Evolutionary conservation across 805 yeast species (phyloP).

Genomic region (Saturnispora mendoncae): DNA sequence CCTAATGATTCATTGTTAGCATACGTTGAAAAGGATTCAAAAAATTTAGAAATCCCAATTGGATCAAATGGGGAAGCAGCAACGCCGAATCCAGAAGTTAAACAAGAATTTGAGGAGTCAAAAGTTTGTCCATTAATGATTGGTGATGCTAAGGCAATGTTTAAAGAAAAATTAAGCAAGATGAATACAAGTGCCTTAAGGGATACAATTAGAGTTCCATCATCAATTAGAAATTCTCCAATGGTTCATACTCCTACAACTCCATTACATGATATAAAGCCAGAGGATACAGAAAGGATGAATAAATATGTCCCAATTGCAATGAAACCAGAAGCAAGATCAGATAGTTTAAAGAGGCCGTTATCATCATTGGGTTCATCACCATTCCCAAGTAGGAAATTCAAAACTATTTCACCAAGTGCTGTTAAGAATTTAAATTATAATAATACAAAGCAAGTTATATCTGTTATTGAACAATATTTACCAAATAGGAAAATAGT

Average conservation of each 20-base stretch:
- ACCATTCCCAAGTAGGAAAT: slow-evolving; percentile 16
- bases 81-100: slow-evolving; percentile 5
- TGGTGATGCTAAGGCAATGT: slow-evolving; percentile 34
- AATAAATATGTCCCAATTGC: slow-evolving; percentile 16
- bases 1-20: slow-evolving; percentile 16
- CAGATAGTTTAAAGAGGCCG: slow-evolving; percentile 11
- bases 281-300: slow-evolving; percentile 15
- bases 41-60: slow-evolving; percentile 4
- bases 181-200: slow-evolving; percentile 27
- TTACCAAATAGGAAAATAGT: slow-evolving; percentile 49
- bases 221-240: slow-evolving; percentile 5
- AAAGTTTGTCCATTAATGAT: slow-evolving; percentile 40
- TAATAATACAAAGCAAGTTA: slow-evolving; percentile 32
- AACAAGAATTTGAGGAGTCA: slow-evolving; percentile 27
- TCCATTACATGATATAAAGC: slow-evolving; percentile 15
- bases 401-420: slow-evolving; percentile 26
- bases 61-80: slow-evolving; percentile 2
- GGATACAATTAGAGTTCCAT: slow-evolving; percentile 15
- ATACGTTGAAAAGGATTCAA: slow-evolving; percentile 1
- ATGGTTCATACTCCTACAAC: slow-evolving; percentile 10
- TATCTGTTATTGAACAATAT: slow-evolving; percentile 34
- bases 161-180: slow-evolving; percentile 28
- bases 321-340: slow-evolving; percentile 15
- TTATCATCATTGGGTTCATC: slow-evolving; percentile 3
- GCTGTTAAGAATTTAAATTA: slow-evolving; percentile 31